phyloP scores from a whole-genome alignment of 106 monocot species.

The Ottelia alismoides region DNA sequence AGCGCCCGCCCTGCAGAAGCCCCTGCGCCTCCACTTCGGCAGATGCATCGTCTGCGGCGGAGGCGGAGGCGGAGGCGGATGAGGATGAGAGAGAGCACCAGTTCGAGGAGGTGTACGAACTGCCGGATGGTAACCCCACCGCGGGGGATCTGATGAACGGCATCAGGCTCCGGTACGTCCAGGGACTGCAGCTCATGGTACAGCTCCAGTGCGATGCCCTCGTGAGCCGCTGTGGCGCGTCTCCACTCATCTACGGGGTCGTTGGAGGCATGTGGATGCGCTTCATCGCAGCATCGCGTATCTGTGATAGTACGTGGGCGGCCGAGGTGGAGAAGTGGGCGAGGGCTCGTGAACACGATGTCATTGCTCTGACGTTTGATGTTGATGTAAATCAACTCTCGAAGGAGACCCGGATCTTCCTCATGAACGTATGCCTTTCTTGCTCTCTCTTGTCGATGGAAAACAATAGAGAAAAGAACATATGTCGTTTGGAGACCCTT shows the following conservation, averaged over 20 bases:
- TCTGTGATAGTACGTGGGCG: conserved; percentile 43
- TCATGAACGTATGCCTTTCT: too few species aligned
- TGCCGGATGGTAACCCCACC: conserved; percentile 15
- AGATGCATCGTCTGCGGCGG: not conserved
- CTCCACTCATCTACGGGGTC: conserved; percentile 33
- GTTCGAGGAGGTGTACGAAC: conserved; percentile 10
- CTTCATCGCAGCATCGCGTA: conserved; percentile 23
- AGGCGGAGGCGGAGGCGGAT: not conserved
- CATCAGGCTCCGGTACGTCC: conserved; percentile 40
- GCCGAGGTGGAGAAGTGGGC: conserved; percentile 23
- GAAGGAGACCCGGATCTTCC: too few species aligned
- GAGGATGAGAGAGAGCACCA: conserved; percentile 1
- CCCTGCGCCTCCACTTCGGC: conserved; percentile 3
- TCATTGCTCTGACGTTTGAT: too few species aligned
- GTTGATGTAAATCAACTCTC: too few species aligned
- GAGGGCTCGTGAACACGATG: too few species aligned
- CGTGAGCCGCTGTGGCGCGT: conserved; percentile 43
- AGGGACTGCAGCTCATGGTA: conserved; percentile 80
- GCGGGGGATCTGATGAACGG: conserved; percentile 8
- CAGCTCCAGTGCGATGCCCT: conserved; percentile 67
- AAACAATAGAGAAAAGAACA: too few species aligned
- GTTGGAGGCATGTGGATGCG: conserved; percentile 48
- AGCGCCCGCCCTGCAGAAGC: conserved; percentile 5
- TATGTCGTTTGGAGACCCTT: too few species aligned
- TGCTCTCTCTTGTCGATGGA: too few species aligned